A percentile compares a stretch with the other conserved stretches of the same genome.
Conservation (phyloP, 106 monocot species). For the Hemerocallis citrina region DNA sequence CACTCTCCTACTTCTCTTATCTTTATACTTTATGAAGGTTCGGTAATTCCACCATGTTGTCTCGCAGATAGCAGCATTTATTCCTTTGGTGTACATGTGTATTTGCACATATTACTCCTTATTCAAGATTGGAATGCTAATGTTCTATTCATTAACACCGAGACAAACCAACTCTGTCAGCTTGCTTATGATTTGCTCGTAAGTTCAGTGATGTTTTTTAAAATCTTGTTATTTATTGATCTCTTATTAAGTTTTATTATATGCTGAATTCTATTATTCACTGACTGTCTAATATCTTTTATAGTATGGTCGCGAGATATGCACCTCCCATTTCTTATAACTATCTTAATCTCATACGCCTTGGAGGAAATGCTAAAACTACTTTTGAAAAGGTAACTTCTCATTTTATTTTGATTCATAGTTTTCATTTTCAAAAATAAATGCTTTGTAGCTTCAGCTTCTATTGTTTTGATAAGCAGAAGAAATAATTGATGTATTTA, state of each 20-base stretch:
- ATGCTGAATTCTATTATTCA: no score
- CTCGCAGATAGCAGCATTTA: conserved; percentile 73
- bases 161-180: conserved; percentile 87
- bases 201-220: no score
- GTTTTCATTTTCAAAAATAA: neutral
- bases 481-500: no score
- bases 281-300: neutral
- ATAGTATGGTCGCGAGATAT: conserved; percentile 89
- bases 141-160: conserved; percentile 82
- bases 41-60: no score
- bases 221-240: neutral
- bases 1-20: no score
- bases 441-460: neutral
- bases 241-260: neutral
- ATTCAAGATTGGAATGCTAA: conserved; percentile 89
- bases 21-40: no score
- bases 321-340: conserved; percentile 93
- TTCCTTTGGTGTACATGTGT: conserved; percentile 91
- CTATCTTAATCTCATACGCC: conserved; percentile 77
- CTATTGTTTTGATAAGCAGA: no score
- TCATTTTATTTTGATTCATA: neutral
- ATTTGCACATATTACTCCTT: conserved; percentile 89
- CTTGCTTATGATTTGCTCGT: conserved; percentile 94
- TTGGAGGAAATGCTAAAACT: conserved; percentile 63
- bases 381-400: conserved; percentile 62